A percentile compares a stretch with the other conserved stretches of the same genome.
Conservation (phyloP, 1,284 basidiomycete genomes). For the Ganoderma sp. region DNA sequence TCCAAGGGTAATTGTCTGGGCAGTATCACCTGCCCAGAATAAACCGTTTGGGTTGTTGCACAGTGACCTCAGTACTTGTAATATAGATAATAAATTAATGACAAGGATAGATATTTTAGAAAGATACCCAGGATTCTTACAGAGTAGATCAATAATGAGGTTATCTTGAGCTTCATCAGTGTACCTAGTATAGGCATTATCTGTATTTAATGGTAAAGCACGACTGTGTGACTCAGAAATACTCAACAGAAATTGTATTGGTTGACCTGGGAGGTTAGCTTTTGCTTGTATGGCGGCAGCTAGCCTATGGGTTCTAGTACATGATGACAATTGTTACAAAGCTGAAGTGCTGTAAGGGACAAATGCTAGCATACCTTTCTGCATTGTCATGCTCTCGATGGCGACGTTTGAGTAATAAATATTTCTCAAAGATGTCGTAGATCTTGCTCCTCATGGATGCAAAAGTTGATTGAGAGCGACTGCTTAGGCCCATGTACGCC, state of each 20-base stretch:
- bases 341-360: not conserved
- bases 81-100: no score
- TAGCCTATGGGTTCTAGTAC: not conserved
- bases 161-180: conserved; percentile 80
- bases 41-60: conserved; percentile 71
- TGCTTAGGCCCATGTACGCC: conserved; percentile 54
- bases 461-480: conserved; percentile 60
- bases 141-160: conserved; percentile 61
- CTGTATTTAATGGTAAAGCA: no score
- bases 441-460: conserved; percentile 51
- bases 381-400: conserved; percentile 60
- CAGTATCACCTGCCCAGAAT: conserved; percentile 83
- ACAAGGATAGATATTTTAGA: no score
- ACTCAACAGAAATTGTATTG: conserved; percentile 6
- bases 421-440: conserved; percentile 62
- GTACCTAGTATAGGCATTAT: conserved; percentile 50
- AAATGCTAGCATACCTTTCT: conserved; percentile 52
- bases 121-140: not conserved
- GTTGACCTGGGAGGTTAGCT: not conserved
- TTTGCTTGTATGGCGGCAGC: not conserved
- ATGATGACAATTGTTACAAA: not conserved
- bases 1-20: conserved; percentile 77
- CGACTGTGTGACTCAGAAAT: not conserved
- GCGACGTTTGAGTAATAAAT: conserved; percentile 52
- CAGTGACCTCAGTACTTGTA: conserved; percentile 57